Evolutionary conservation across 108 stramenopile genomes (phyloP), one percentile per base, ranked within the genome.

Genomic region (Asterionellopsis glacialis): DNA sequence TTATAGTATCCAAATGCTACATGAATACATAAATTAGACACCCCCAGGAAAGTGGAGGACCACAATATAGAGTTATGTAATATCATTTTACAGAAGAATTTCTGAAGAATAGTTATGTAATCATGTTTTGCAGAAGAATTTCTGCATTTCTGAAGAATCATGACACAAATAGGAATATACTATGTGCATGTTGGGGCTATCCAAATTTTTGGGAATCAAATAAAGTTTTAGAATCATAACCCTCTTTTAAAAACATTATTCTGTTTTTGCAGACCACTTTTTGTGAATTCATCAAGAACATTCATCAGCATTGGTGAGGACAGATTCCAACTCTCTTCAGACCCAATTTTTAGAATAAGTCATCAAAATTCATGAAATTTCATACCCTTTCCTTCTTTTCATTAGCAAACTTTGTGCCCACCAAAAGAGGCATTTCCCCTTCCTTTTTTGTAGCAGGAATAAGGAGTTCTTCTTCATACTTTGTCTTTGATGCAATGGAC

Each of bases 1-100:
- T 67, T 99, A 98, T 81, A 88, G 91, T 54, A 99, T 99, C 77
- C 98, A 99, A 72, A 99, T 90, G 93, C 99, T 96, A 0, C 45
- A 79, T 15, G 95, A 99, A 76, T 98, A 97, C 70, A 98, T 99
- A 68, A 60, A 96, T 24, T 99, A 97, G 98, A 96, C 96, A 15
- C 4, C 98, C 98, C 2, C 97, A 99, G 75, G 97, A 96, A 14
- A 97, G 97, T 9, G 98, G 98, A 9, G 98, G 98, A 16, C 98
- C 97, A 19, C 86, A 90, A 53, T 99, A 99, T 75, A 91, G 95
- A 65, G 70, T 96, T 42, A 97, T 97, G n/a, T n/a, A n/a, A n/a
- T n/a, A n/a, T n/a, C n/a, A n/a, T n/a, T n/a, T n/a, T n/a, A n/a
- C n/a, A n/a, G n/a, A n/a, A n/a, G n/a, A n/a, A n/a, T n/a, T n/a